phyloP scores from a whole-genome alignment of 192 early-diverging fungal genomes.

The Allomyces macrogynus region DNA sequence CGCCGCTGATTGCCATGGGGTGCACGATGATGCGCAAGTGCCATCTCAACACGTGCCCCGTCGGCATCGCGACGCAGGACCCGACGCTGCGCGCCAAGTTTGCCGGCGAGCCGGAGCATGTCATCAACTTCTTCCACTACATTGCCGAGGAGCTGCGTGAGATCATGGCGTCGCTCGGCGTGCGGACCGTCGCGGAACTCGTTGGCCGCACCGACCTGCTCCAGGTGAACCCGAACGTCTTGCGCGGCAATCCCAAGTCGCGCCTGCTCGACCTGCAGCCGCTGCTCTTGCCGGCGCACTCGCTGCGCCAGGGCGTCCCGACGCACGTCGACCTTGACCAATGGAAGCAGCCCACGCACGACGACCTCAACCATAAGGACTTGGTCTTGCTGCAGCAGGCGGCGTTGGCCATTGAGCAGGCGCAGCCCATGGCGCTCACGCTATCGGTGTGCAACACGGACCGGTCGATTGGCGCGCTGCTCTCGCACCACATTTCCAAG shows the following conservation, averaged over 20 bases:
- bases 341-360: constrained; percentile 2
- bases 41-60: constrained; percentile 85
- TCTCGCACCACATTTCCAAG: constrained; percentile 75
- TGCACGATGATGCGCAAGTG: constrained; percentile 91
- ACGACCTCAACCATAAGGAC: constrained; percentile 47
- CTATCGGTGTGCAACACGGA: constrained; percentile 77
- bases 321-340: constrained; percentile 66
- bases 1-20: constrained; percentile 91
- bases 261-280: constrained; percentile 62
- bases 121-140: constrained; percentile 97
- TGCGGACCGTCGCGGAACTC: constrained; percentile 86
- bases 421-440: constrained; percentile 42
- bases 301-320: constrained; percentile 68
- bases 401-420: constrained; percentile 47
- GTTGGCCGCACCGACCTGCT: constrained; percentile 82
- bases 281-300: constrained; percentile 71
- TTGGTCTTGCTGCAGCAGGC: constrained; percentile 69
- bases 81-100: constrained; percentile 83
- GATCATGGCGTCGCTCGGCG: constrained; percentile 87
- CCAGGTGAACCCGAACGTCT: constrained; percentile 40
- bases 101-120: constrained; percentile 82
- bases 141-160: constrained; percentile 79
- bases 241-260: constrained; percentile 57
- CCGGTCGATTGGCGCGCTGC: constrained; percentile 77
- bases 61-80: constrained; percentile 96